Evolutionary conservation across 345 rosid genomes (phyloP).

Genomic region (Citrus unshiu): DNA sequence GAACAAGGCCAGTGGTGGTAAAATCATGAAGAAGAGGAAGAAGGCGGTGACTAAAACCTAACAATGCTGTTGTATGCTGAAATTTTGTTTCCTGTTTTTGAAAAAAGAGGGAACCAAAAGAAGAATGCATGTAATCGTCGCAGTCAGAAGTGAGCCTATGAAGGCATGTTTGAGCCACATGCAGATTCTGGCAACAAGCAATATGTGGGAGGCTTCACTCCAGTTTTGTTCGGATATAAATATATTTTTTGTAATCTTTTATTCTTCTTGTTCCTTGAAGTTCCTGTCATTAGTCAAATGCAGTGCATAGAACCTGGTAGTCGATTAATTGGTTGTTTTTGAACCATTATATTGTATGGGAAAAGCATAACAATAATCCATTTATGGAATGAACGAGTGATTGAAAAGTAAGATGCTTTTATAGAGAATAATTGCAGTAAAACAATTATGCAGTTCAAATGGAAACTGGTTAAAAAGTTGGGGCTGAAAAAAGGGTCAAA

Average conservation of each 20-base stretch:
- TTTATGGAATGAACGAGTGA: neutral
- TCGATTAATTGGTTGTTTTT: no score
- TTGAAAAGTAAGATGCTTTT: neutral
- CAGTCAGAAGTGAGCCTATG: neutral
- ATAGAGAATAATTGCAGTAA: neutral
- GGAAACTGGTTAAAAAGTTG: neutral
- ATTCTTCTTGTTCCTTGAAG: neutral
- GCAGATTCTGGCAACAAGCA: no score
- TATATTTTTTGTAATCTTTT: neutral
- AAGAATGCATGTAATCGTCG: neutral
- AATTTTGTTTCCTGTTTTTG: neutral
- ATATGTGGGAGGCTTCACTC: neutral
- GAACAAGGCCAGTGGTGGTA: slow-evolving; percentile 2
- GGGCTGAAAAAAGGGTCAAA: no score
- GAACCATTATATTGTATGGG: no score
- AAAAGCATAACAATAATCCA: neutral
- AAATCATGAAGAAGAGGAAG: slow-evolving; percentile 6
- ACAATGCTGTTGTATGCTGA: neutral
- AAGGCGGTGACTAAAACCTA: neutral
- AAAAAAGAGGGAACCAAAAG: neutral
- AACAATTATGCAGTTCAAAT: neutral
- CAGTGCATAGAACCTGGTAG: neutral
- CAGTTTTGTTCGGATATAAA: neutral
- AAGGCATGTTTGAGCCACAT: neutral
- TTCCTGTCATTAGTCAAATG: neutral